Percentiles rank a stretch among this genome's conserved stretches.
Evolutionary conservation across 2,329 filamentous ascomycete species (phyloP).

Genomic region (Dactylellina drechsleri): DNA sequence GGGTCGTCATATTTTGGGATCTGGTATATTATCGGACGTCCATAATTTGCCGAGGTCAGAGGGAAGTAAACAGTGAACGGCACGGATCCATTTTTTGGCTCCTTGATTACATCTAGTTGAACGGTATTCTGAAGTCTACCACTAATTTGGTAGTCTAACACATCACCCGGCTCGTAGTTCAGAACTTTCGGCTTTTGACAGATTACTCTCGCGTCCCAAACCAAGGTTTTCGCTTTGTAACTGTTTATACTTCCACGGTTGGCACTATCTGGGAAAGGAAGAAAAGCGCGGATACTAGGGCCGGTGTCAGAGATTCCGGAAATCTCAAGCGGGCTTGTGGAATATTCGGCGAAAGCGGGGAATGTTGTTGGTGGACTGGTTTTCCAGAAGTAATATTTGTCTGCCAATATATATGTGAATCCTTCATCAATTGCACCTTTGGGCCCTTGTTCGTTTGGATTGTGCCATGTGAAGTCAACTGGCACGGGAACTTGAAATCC

Average conservation of each 20-base stretch:
- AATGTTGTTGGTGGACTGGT: background rate
- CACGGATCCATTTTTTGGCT: no score
- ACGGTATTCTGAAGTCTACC: no score
- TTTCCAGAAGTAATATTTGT: no score
- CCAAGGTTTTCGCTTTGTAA: conserved; percentile 21
- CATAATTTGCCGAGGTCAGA: no score
- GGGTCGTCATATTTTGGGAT: no score
- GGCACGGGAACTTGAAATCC: no score
- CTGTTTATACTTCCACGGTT: conserved; percentile 14
- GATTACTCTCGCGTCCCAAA: conserved; percentile 34
- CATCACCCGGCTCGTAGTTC: background rate
- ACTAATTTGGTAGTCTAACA: no score
- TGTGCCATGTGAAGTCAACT: no score
- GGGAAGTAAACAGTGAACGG: no score
- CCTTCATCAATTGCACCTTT: background rate
- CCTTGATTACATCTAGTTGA: no score
- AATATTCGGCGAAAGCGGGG: conserved; percentile 31
- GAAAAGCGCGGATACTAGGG: conserved; percentile 19
- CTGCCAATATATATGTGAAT: background rate
- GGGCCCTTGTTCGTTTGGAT: no score
- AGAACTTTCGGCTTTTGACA: conserved; percentile 31
- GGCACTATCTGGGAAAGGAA: conserved; percentile 11
- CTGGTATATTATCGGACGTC: no score
- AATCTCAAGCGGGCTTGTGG: background rate
- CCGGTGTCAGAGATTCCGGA: conserved; percentile 17